These are phyloP conservation scores for Agrocybe chaxingu DNA, from an alignment of 768 basidiomycete species.

Conservation along the genomic window DNA sequence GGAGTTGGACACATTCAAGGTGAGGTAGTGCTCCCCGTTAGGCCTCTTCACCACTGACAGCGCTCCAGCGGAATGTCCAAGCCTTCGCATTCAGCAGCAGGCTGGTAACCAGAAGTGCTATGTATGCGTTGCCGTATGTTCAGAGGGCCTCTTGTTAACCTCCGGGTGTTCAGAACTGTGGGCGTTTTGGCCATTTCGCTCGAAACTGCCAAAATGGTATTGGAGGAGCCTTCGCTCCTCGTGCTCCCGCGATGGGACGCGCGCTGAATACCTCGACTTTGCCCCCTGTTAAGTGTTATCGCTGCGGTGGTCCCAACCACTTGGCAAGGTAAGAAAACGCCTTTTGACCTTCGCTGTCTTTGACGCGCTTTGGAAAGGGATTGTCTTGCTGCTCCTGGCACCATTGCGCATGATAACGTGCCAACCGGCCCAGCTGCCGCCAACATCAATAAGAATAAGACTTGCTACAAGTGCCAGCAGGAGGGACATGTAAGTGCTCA, in stretches of 20 bases:
- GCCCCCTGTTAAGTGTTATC: constrained; percentile 84
- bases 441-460: constrained; percentile 61
- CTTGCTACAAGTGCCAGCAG: constrained; percentile 86
- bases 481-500: constrained; percentile 73
- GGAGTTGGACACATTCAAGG: constrained; percentile 87
- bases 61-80: constrained; percentile 71
- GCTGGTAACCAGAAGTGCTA: constrained; percentile 78
- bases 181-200: constrained; percentile 81
- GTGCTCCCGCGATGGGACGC: constrained; percentile 73
- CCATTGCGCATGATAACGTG: constrained; percentile 40
- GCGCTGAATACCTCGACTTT: constrained; percentile 71
- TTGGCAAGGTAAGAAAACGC: constrained; percentile 60
- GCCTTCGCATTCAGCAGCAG: constrained; percentile 58
- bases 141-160: constrained; percentile 1
- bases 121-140: constrained; percentile 41
- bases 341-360: constrained; percentile 8
- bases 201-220: constrained; percentile 59
- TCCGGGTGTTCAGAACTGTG: constrained; percentile 56
- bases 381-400: constrained; percentile 73
- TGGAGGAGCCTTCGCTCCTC: constrained; percentile 55
- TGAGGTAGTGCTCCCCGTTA: constrained; percentile 11
- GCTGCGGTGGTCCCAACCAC: constrained; percentile 87
- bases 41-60: not conserved
- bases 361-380: constrained; percentile 45
- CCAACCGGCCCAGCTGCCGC: constrained; percentile 42